Evolutionary conservation across 148 eudicot species (phyloP).

Genomic region (Arbutus unedo): DNA sequence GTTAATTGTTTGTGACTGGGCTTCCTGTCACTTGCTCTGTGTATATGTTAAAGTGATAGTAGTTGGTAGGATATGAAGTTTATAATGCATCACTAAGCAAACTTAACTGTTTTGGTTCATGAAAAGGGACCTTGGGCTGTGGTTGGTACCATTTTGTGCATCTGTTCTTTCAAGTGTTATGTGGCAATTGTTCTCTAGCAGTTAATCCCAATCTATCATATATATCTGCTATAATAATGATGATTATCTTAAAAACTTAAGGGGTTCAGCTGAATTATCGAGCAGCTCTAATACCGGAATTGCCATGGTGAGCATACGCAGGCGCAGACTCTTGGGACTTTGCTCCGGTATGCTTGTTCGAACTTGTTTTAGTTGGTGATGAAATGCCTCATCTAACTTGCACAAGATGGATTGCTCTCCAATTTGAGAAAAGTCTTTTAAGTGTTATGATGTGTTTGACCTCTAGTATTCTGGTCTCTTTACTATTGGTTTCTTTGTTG

Average conservation of each 20-base stretch:
- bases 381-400: neutral
- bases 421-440: neutral
- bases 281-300: constrained; percentile 4
- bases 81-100: neutral
- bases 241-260: neutral
- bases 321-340: constrained; percentile 42
- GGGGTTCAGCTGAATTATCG: constrained; percentile 3
- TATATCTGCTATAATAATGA: neutral
- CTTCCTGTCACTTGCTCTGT: neutral
- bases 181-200: neutral
- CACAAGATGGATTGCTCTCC: neutral
- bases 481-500: neutral
- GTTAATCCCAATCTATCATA: neutral
- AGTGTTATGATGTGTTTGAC: neutral
- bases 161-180: neutral
- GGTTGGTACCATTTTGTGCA: neutral
- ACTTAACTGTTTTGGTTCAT: constrained; percentile 1
- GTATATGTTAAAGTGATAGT: neutral
- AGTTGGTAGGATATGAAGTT: neutral
- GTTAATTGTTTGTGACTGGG: neutral
- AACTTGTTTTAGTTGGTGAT: neutral
- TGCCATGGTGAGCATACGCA: constrained; percentile 53
- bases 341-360: constrained; percentile 39
- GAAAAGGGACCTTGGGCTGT: neutral
- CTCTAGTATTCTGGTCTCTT: neutral